Evolutionary conservation across 2,329 filamentous ascomycete genomes (phyloP).

Genomic region (Botrytis squamosa): DNA sequence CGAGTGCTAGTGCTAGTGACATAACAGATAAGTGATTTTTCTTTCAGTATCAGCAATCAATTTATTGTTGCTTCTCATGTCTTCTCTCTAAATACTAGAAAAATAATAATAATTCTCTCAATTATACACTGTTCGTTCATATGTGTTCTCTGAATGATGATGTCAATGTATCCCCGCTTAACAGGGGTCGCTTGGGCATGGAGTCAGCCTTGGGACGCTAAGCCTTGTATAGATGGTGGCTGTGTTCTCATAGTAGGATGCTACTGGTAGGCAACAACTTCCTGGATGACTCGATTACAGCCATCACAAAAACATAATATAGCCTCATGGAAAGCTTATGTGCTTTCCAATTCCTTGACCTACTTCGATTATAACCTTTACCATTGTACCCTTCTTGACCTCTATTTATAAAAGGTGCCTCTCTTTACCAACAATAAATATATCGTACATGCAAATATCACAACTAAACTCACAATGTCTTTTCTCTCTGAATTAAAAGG

Average conservation of each 20-base stretch:
- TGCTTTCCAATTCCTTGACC: neutral
- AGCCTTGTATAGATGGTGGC: constrained; percentile 5
- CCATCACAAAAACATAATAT: neutral
- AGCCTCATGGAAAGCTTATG: neutral
- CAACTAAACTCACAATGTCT: constrained; percentile 8
- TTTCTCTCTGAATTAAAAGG: neutral
- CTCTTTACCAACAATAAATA: neutral
- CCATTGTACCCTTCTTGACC: neutral
- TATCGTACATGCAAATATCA: neutral
- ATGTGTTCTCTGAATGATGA: constrained; percentile 8
- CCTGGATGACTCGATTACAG: neutral
- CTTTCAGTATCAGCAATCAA: neutral
- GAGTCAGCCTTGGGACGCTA: constrained; percentile 13
- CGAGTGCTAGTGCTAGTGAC: constrained; percentile 3
- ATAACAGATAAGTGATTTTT: constrained; percentile 1
- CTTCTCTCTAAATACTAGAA: neutral
- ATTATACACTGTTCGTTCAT: neutral
- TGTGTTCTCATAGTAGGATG: neutral
- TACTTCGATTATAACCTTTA: neutral
- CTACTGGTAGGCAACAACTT: neutral
- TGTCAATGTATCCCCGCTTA: neutral
- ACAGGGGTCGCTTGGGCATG: constrained; percentile 4
- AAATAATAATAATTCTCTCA: neutral
- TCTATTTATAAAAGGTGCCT: neutral
- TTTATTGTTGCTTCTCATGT: neutral